Evolutionary conservation across 371 early-diverging fungal genomes (phyloP), one percentile per base, ranked within the genome.

Genomic region (Syncephalastrum contaminatum): DNA sequence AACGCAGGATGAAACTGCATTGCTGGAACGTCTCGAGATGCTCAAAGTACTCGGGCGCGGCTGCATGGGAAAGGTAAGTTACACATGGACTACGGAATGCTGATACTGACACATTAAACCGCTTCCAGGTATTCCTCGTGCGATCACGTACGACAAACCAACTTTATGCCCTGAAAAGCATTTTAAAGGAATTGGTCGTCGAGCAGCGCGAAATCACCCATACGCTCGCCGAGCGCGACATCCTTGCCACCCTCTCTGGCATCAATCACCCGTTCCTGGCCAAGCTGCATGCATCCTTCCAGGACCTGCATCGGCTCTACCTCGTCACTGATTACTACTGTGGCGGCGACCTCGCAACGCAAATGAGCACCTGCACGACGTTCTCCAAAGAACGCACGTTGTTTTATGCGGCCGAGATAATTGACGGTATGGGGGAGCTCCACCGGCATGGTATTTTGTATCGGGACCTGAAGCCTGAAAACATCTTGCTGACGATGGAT

Each of bases 281-380:
- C 20, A 92, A 92, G 22, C 78, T 99, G 56, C 92, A 98, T 67
- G 85, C 89, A 18, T 89, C 90, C 48, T 97, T 97, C 76, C 97
- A 98, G 77, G 89, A 92, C n/a, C 82, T 86, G 18, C 87, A 88
- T 47, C 85, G 94, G 15, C 66, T 99, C 14, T 98, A 92, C 77
- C 88, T 99, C 62, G 92, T 99, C 8, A 95, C 97, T 84, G 98
- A 99, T 73, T 99, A 96, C 70, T 89, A 97, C 43, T 82, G 87
- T 44, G 94, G 93, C 56, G 85, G 89, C 30, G 86, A 91, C 43
- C 87, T 95, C 43, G 93, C 88, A 57, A 85, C 83, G 2, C 75
- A 80, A 19, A 72, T 80, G 71, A 74, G 74, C 13, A 70, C 63
- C 14, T 67, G 72, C 12, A 63, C 67, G 18, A 77, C 80, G 8